Evolutionary conservation across 345 rosid genomes (phyloP).

Genomic region (Populus pruinosa): DNA sequence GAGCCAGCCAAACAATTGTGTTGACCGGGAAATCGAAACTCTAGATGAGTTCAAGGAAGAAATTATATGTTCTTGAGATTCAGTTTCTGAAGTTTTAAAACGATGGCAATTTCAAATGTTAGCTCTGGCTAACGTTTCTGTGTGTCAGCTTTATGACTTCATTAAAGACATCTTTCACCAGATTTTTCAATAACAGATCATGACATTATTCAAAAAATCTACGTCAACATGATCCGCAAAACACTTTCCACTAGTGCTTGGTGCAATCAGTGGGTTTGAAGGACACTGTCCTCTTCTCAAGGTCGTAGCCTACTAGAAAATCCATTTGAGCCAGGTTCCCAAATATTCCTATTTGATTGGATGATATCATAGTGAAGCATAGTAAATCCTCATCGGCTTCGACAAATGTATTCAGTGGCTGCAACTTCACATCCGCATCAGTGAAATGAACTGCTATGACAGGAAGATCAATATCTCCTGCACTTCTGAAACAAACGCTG

Average conservation of each 20-base stretch:
- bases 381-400: constrained; percentile 18
- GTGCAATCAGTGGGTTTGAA: constrained; percentile 45
- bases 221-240: too few relatives aligned
- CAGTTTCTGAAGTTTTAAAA: too few relatives aligned
- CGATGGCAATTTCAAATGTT: background rate
- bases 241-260: background rate
- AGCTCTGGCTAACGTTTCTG: background rate
- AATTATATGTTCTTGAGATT: too few relatives aligned
- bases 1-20: too few relatives aligned
- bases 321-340: constrained; percentile 48
- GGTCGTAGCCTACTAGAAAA: constrained; percentile 43
- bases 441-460: constrained; percentile 48
- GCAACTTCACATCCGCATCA: constrained; percentile 45
- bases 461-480: constrained; percentile 28
- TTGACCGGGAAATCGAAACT: background rate
- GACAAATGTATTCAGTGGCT: constrained; percentile 31
- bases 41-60: background rate
- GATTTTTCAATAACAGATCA: too few relatives aligned
- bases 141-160: too few relatives aligned
- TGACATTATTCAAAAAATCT: too few relatives aligned
- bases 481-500: constrained; percentile 28
- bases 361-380: constrained; percentile 37
- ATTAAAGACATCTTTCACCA: too few relatives aligned
- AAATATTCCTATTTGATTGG: constrained; percentile 24
- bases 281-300: constrained; percentile 31